Conservation (phyloP, 768 basidiomycete species). For the Agaricus sinodeliciosus region DNA sequence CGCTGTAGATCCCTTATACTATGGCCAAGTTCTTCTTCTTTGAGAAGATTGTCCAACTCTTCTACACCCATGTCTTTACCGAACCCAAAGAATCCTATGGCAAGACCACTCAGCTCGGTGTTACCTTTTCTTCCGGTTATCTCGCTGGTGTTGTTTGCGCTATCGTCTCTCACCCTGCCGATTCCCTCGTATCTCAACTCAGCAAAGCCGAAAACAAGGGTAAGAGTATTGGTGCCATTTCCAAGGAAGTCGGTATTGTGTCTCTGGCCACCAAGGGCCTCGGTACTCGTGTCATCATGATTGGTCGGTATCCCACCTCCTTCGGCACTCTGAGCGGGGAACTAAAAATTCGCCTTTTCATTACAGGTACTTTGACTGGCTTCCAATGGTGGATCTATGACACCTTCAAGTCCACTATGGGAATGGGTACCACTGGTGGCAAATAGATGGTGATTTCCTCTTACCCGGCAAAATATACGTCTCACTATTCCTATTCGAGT, state of each 20-base stretch:
- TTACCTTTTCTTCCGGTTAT: slow-evolving; percentile 89
- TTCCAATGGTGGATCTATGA: slow-evolving; percentile 97
- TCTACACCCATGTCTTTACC: slow-evolving; percentile 85
- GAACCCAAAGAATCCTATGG: slow-evolving; percentile 71
- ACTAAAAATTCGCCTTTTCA: slow-evolving; percentile 2
- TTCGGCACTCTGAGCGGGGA: background rate
- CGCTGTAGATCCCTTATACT: slow-evolving; percentile 83
- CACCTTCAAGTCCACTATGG: slow-evolving; percentile 77
- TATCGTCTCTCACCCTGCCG: slow-evolving; percentile 93
- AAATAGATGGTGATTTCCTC: slow-evolving; percentile 43
- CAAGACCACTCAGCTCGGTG: slow-evolving; percentile 80
- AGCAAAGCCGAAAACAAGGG: slow-evolving; percentile 86
- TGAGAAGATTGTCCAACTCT: slow-evolving; percentile 80
- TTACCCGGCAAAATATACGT: background rate
- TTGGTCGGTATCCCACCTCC: slow-evolving; percentile 39
- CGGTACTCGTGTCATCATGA: slow-evolving; percentile 83
- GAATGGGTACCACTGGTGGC: slow-evolving; percentile 83
- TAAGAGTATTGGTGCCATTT: slow-evolving; percentile 67
- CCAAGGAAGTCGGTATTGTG: slow-evolving; percentile 59
- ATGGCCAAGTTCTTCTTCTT: slow-evolving; percentile 99
- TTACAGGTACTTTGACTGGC: slow-evolving; percentile 46
- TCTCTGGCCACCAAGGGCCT: slow-evolving; percentile 79
- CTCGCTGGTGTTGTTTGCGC: slow-evolving; percentile 95
- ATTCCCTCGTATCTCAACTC: slow-evolving; percentile 88
- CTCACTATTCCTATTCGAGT: background rate